These are phyloP conservation scores for Scutellaria barbata DNA, from an alignment of 257 asterid species.

Conservation along the genomic window DNA sequence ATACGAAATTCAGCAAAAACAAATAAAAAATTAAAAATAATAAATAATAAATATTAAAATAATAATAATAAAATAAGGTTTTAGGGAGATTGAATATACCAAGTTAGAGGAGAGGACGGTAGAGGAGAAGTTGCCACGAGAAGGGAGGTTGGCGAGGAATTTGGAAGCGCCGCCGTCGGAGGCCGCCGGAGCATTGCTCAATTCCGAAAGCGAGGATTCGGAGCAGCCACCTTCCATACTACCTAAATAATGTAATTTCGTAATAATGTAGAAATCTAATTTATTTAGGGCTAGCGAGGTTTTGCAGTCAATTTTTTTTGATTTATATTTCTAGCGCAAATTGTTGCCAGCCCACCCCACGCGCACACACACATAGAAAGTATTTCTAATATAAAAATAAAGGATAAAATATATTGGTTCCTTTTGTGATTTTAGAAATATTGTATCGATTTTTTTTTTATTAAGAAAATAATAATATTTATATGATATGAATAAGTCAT, in stretches of 20 bases:
- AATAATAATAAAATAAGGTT: slow-evolving; percentile 1
- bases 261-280: not conserved
- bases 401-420: too few species aligned
- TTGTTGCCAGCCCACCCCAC: too few species aligned
- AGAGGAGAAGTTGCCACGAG: slow-evolving; percentile 78
- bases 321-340: not conserved
- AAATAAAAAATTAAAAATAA: too few species aligned
- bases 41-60: too few species aligned
- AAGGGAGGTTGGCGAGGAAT: slow-evolving; percentile 66
- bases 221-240: slow-evolving; percentile 47
- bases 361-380: too few species aligned
- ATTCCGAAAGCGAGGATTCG: slow-evolving; percentile 43
- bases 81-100: slow-evolving; percentile 37
- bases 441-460: too few species aligned
- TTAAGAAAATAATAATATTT: too few species aligned
- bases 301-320: not conserved
- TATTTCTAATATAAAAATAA: too few species aligned
- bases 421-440: too few species aligned
- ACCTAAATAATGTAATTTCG: slow-evolving; percentile 1
- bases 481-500: too few species aligned
- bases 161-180: slow-evolving; percentile 51
- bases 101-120: slow-evolving; percentile 61
- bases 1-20: not conserved
- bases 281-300: not conserved
- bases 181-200: slow-evolving; percentile 34